Percentiles rank a stretch among this genome's conserved stretches.
phyloP scores from a whole-genome alignment of 2,329 filamentous ascomycete species.

The Neospermospora avenae region DNA sequence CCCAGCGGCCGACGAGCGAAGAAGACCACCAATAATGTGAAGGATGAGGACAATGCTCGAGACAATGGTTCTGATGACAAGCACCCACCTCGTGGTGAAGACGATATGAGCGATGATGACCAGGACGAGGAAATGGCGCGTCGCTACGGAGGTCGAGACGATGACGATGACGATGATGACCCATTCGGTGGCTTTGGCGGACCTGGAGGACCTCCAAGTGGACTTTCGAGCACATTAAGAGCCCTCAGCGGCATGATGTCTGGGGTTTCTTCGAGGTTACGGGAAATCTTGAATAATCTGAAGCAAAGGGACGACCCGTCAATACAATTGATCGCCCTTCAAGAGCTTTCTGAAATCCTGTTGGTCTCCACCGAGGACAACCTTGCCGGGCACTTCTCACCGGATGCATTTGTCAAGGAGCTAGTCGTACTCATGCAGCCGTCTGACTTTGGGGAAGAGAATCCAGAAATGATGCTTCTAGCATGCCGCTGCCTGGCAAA shows the following conservation, averaged over 20 bases:
- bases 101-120: slow-evolving; percentile 50
- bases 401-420: slow-evolving; percentile 94
- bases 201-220: slow-evolving; percentile 57
- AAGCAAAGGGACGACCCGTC: slow-evolving; percentile 82
- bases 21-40: slow-evolving; percentile 55
- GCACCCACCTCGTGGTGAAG: slow-evolving; percentile 21
- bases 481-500: slow-evolving; percentile 95
- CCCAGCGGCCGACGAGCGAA: slow-evolving; percentile 41
- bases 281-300: slow-evolving; percentile 72
- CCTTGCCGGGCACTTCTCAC: slow-evolving; percentile 88
- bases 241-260: slow-evolving; percentile 91
- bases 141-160: slow-evolving; percentile 49
- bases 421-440: slow-evolving; percentile 89
- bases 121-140: slow-evolving; percentile 61
- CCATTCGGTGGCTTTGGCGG: slow-evolving; percentile 67
- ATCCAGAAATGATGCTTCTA: slow-evolving; percentile 94
- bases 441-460: slow-evolving; percentile 80
- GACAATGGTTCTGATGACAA: slow-evolving; percentile 39
- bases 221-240: slow-evolving; percentile 76
- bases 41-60: slow-evolving; percentile 67
- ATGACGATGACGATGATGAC: slow-evolving; percentile 54
- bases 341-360: slow-evolving; percentile 89
- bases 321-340: slow-evolving; percentile 84
- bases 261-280: slow-evolving; percentile 73
- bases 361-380: slow-evolving; percentile 97